These are phyloP conservation scores for Triticum monococcum DNA, from an alignment of 176 grass and related monocot genomes.

Conservation along the genomic window DNA sequence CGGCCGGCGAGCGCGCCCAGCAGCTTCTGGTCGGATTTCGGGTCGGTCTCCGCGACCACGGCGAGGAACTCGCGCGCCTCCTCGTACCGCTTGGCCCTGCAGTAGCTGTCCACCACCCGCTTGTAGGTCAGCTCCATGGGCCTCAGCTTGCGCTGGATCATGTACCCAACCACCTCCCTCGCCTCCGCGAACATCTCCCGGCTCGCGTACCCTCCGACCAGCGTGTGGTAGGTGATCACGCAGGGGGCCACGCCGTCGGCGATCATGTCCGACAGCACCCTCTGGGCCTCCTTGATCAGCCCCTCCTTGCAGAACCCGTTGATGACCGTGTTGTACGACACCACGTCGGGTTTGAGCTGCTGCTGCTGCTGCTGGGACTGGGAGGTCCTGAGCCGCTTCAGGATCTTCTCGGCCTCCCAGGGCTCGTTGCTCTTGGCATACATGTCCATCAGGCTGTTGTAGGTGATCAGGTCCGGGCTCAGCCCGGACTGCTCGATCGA, in stretches of 20 bases:
- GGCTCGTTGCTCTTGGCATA: slow-evolving; percentile 71
- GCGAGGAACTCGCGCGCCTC: slow-evolving; percentile 62
- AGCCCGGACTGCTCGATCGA: slow-evolving; percentile 57
- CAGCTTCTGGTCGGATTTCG: slow-evolving; percentile 32
- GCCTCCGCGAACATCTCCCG: slow-evolving; percentile 75
- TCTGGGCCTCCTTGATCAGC: slow-evolving; percentile 75
- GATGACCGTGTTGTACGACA: slow-evolving; percentile 93
- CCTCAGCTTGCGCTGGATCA: slow-evolving; percentile 70
- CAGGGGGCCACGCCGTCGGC: slow-evolving; percentile 63
- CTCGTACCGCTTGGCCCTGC: slow-evolving; percentile 56
- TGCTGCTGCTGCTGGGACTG: neutral
- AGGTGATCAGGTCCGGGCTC: slow-evolving; percentile 74
- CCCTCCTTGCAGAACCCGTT: slow-evolving; percentile 96
- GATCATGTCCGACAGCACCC: slow-evolving; percentile 79
- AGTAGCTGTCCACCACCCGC: slow-evolving; percentile 68
- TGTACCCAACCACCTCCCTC: slow-evolving; percentile 74
- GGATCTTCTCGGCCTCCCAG: slow-evolving; percentile 74
- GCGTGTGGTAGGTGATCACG: slow-evolving; percentile 71
- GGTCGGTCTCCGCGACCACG: slow-evolving; percentile 46
- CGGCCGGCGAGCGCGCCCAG: neutral
- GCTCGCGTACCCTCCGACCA: slow-evolving; percentile 65
- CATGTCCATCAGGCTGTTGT: slow-evolving; percentile 96
- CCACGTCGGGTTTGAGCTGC: slow-evolving; percentile 62
- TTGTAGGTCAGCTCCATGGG: slow-evolving; percentile 79
- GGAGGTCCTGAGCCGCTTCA: slow-evolving; percentile 60